Evolutionary conservation across 441 rosid species (phyloP).

Genomic region (Brassica hybrid): DNA sequence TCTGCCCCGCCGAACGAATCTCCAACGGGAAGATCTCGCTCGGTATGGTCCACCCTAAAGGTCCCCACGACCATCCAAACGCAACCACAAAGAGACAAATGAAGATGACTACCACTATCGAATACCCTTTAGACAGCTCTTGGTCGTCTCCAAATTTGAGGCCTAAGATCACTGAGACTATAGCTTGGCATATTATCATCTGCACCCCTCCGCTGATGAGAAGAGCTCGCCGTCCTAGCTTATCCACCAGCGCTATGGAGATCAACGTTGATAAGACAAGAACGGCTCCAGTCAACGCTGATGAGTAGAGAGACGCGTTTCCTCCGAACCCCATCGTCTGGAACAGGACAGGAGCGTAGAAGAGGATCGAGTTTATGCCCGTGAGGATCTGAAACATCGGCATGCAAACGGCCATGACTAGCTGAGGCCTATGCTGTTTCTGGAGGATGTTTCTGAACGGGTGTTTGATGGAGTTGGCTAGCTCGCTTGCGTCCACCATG

Average conservation of each 20-base stretch:
- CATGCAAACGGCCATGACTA: no score
- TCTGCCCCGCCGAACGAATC: constrained; percentile 86
- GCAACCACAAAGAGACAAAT: constrained; percentile 82
- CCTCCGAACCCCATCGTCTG: constrained; percentile 83
- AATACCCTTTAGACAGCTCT: constrained; percentile 67
- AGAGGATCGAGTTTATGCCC: no score
- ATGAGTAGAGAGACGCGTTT: constrained; percentile 74
- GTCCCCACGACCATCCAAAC: constrained; percentile 98
- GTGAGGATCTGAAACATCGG: no score
- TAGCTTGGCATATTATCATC: constrained; percentile 76
- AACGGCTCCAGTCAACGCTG: constrained; percentile 90
- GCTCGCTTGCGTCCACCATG: constrained; percentile 77
- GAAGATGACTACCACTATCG: constrained; percentile 64
- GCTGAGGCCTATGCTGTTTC: no score
- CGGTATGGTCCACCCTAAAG: constrained; percentile 89
- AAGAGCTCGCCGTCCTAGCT: constrained; percentile 68
- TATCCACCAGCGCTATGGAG: constrained; percentile 75
- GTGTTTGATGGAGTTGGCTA: constrained; percentile 78
- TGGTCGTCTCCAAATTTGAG: constrained; percentile 62
- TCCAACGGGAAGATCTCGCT: constrained; percentile 89
- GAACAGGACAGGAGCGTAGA: constrained; percentile 82
- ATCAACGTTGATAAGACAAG: constrained; percentile 72
- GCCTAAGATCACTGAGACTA: constrained; percentile 74
- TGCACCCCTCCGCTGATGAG: constrained; percentile 86
- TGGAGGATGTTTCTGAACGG: constrained; percentile 78